Percentiles rank a stretch among this genome's conserved stretches.
Conservation (phyloP, 805 yeast genomes). For the Ogataea trehalophila region DNA sequence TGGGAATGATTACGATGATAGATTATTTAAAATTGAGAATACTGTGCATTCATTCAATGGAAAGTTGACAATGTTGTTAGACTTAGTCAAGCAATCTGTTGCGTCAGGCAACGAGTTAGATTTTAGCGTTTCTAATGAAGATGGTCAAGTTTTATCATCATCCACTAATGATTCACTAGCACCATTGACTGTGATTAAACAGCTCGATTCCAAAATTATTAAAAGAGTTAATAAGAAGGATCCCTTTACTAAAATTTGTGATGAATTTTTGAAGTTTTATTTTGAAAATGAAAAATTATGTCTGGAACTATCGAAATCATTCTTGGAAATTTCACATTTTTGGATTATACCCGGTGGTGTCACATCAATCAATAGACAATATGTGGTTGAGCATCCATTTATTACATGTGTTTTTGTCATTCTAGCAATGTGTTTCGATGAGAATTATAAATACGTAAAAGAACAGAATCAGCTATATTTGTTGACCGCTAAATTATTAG, state of each 20-base stretch:
- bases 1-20: conserved; percentile 2
- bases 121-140: conserved; percentile 7
- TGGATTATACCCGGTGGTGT: conserved; percentile 63
- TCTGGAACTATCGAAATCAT: conserved; percentile 40
- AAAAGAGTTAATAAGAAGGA: conserved; percentile 21
- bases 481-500: conserved; percentile 45
- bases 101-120: conserved; percentile 10
- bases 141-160: conserved; percentile 6
- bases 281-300: conserved; percentile 39
- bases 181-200: conserved; percentile 28
- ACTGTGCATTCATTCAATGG: conserved; percentile 15
- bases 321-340: conserved; percentile 48
- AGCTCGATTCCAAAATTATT: conserved; percentile 26
- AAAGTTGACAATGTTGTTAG: conserved; percentile 12
- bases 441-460: conserved; percentile 41
- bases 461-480: conserved; percentile 44
- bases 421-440: conserved; percentile 53
- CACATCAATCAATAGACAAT: conserved; percentile 40
- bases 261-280: conserved; percentile 44
- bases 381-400: conserved; percentile 48
- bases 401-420: conserved; percentile 50
- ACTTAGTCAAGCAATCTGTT: conserved; percentile 13
- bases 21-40: conserved; percentile 10
- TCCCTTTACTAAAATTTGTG: conserved; percentile 32
- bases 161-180: conserved; percentile 20